phyloP scores from a whole-genome alignment of 116 monocot genomes.

The Cymodocea nodosa region DNA sequence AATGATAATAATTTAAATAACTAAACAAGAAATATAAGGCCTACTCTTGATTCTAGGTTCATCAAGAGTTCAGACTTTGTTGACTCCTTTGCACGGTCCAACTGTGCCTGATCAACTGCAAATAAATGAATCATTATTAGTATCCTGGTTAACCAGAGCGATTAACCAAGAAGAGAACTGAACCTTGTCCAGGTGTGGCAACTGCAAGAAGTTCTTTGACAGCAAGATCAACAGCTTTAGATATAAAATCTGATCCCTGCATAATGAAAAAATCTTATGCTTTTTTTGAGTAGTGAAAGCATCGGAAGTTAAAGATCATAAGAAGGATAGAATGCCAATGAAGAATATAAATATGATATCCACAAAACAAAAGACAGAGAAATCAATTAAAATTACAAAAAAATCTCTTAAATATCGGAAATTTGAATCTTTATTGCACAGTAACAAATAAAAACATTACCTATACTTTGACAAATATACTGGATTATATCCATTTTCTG shows the following conservation, averaged over 20 bases:
- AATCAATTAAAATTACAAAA: too few relatives aligned
- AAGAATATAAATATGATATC: too few relatives aligned
- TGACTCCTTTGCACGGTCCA: slow-evolving; percentile 80
- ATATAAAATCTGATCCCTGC: slow-evolving; percentile 55
- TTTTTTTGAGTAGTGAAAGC: background rate
- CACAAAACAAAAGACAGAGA: too few relatives aligned
- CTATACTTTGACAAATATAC: too few relatives aligned
- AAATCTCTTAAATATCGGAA: too few relatives aligned
- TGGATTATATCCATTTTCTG: too few relatives aligned
- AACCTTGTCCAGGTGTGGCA: slow-evolving; percentile 93
- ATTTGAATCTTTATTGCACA: too few relatives aligned
- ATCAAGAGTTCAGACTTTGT: slow-evolving; percentile 79
- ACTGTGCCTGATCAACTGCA: slow-evolving; percentile 65
- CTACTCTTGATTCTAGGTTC: slow-evolving; percentile 93
- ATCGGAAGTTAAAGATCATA: background rate
- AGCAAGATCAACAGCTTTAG: slow-evolving; percentile 87
- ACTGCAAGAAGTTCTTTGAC: slow-evolving; percentile 65
- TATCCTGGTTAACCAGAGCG: background rate
- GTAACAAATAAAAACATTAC: too few relatives aligned
- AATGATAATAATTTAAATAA: too few relatives aligned
- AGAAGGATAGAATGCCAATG: background rate
- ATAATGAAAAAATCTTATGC: background rate
- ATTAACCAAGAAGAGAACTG: background rate
- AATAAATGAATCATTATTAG: slow-evolving; percentile 1
- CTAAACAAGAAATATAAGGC: background rate